Evolutionary conservation across 306 rosid genomes (phyloP), one percentile per base, ranked within the genome.

Genomic region (Morella rubra): DNA sequence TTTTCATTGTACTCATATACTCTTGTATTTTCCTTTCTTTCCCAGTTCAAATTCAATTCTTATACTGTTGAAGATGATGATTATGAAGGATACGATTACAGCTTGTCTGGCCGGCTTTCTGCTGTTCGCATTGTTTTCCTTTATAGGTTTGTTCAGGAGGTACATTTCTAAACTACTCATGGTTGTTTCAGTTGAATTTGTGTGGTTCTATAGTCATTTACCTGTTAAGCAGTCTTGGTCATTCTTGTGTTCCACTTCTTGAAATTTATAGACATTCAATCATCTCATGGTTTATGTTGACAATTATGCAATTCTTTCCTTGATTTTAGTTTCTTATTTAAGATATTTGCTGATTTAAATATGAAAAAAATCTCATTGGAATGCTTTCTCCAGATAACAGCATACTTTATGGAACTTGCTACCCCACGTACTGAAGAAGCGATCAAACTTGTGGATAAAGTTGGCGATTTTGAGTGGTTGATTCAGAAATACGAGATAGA

Each of bases 121-220:
- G 99, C 99, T 60, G 99, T 95, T 81, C 99, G 99, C 72, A 87
- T 95, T 70, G 89, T 92, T 81, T 90, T 95, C 85, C 97, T 95
- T 55, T 88, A 95, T 82, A 89, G 99, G 86, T 95, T 95, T 86
- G 91, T 95, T 77, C 97, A 92, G 77, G 99, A 95, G 99, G 99
- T 95, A 90, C 73, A 87, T 68, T 56, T 50, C 62, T 76, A 42
- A 59, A 40, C 78, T 72, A 22, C 74, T 40, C 4, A 75, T 47
- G 37, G 71, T 75, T 3, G 60, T 71, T 51, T 84, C 71, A 32
- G 37, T 56, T 72, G 44, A 45, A 44, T 50, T 6, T 44, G 16
- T 19, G 14, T 50, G 44, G 19, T 54, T 44, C 14, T 27, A 5
- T 60, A 11, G 6, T 27, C n/a, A 24, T 41, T 41, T 65, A 16